Evolutionary conservation across 1,139 yeast species (phyloP).

Genomic region (Zygoascus sp.): DNA sequence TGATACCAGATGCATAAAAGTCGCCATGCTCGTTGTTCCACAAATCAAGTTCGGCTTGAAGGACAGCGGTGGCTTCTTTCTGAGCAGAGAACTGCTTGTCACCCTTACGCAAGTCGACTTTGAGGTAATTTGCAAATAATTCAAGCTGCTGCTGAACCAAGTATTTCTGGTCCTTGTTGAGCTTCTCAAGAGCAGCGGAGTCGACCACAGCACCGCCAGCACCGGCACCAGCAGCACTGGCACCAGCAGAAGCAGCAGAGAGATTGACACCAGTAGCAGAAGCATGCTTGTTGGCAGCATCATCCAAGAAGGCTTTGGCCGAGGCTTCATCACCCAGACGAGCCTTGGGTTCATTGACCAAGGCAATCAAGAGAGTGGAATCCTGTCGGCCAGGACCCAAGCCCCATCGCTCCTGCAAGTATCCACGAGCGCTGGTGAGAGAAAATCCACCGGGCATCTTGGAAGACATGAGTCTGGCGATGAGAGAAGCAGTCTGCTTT

Average conservation of each 20-base stretch:
- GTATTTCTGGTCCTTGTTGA: constrained; percentile 82
- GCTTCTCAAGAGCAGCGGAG: constrained; percentile 92
- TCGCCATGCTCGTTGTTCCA: constrained; percentile 97
- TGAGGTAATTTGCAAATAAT: constrained; percentile 89
- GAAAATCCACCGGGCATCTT: constrained; percentile 99
- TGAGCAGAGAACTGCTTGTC: constrained; percentile 82
- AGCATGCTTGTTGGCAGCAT: constrained; percentile 80
- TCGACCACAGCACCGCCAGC: constrained; percentile 80
- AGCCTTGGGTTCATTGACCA: constrained; percentile 84
- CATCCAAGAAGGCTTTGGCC: constrained; percentile 84
- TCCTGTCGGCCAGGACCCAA: constrained; percentile 93
- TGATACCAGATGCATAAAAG: constrained; percentile 84
- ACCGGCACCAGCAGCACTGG: constrained; percentile 44
- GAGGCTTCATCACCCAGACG: constrained; percentile 84
- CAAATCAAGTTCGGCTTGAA: constrained; percentile 86
- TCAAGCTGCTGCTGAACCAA: constrained; percentile 95
- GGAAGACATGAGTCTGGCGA: constrained; percentile 88
- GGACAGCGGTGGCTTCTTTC: constrained; percentile 75
- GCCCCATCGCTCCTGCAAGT: constrained; percentile 87
- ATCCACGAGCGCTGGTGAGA: constrained; percentile 83
- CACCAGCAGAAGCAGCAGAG: constrained; percentile 60
- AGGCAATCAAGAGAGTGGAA: constrained; percentile 72
- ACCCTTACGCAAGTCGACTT: constrained; percentile 85
- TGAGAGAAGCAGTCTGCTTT: constrained; percentile 82
- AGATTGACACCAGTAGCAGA: constrained; percentile 73